Percentiles rank a stretch among this genome's conserved stretches.
These are phyloP conservation scores for Colletotrichum sp. DNA, from an alignment of 2,329 filamentous ascomycete genomes.

Conservation along the genomic window DNA sequence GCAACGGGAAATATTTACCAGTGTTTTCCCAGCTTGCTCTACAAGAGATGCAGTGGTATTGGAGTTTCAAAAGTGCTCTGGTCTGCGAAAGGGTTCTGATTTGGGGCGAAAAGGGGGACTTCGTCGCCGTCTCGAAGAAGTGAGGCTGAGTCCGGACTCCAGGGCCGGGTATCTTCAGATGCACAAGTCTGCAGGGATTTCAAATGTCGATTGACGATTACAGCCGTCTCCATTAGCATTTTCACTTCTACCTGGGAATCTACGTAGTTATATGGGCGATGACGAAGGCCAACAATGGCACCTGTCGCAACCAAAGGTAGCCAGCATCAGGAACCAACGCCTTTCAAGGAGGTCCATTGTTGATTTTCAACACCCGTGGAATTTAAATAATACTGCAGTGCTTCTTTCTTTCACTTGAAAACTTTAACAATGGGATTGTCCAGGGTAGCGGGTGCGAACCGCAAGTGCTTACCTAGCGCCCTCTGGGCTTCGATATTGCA, in stretches of 20 bases:
- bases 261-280: background rate
- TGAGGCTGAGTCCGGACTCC: background rate
- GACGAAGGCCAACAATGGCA: background rate
- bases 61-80: background rate
- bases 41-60: background rate
- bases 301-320: background rate
- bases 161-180: background rate
- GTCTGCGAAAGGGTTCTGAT: background rate
- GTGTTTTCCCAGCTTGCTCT: background rate
- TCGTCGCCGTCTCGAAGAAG: background rate
- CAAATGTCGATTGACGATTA: background rate
- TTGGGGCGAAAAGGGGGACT: accelerated
- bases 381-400: accelerated
- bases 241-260: background rate
- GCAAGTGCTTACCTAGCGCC: background rate
- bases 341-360: background rate
- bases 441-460: background rate
- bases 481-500: background rate
- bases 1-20: background rate
- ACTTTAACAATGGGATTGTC: background rate
- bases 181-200: background rate
- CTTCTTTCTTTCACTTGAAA: background rate
- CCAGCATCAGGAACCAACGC: background rate
- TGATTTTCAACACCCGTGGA: background rate
- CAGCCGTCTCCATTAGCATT: accelerated